Evolutionary conservation across 1,284 basidiomycete species (phyloP).

Genomic region (Melampsora medusae): DNA sequence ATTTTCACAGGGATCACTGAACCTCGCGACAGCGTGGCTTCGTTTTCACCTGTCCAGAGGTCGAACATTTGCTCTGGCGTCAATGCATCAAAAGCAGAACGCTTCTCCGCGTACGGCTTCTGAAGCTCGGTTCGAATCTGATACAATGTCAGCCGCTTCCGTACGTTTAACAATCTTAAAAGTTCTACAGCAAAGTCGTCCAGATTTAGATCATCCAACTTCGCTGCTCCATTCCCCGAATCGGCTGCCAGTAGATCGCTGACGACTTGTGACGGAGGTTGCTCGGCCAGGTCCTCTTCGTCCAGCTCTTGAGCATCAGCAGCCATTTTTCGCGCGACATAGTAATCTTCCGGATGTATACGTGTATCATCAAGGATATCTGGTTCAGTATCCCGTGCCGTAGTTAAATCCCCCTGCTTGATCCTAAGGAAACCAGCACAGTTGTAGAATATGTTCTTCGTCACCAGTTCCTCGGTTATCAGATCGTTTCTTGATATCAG

Average conservation of each 20-base stretch:
- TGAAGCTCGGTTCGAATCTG: constrained; percentile 87
- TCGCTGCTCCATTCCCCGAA: constrained; percentile 66
- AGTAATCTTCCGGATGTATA: constrained; percentile 97
- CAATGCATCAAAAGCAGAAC: constrained; percentile 69
- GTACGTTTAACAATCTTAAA: constrained; percentile 60
- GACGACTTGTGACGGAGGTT: constrained; percentile 79
- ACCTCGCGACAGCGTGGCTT: constrained; percentile 72
- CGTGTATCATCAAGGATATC: constrained; percentile 94
- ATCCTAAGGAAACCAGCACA: constrained; percentile 87
- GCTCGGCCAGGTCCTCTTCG: constrained; percentile 74
- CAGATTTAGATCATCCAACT: constrained; percentile 85
- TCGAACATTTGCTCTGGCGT: constrained; percentile 78
- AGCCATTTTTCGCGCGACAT: constrained; percentile 96
- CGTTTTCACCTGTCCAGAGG: constrained; percentile 92
- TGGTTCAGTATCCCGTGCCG: constrained; percentile 65
- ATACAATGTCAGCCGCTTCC: constrained; percentile 79
- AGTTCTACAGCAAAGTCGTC: constrained; percentile 96
- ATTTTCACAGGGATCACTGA: constrained; percentile 81
- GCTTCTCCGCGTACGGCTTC: constrained; percentile 75
- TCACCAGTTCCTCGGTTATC: constrained; percentile 72
- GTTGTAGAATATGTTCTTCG: constrained; percentile 79
- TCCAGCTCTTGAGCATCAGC: constrained; percentile 93
- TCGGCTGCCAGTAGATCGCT: constrained; percentile 78
- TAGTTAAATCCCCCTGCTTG: constrained; percentile 66
- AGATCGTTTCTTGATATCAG: constrained; percentile 80